Evolutionary conservation across 2,329 filamentous ascomycete genomes (phyloP), one percentile per base, ranked within the genome.

Genomic region (Scolecobasidium constrictum): DNA sequence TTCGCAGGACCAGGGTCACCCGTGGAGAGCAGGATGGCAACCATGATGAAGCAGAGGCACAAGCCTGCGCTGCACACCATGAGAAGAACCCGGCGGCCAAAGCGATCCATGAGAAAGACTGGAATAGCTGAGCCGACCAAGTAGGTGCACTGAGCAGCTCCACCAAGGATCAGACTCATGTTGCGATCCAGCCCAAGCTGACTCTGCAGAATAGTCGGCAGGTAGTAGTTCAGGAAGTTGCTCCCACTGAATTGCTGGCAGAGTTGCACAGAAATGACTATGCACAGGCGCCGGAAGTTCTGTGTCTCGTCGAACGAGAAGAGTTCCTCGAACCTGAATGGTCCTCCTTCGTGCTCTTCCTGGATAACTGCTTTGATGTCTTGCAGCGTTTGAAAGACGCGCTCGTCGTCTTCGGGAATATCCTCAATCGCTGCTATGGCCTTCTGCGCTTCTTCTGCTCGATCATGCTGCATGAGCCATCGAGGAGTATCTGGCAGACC

Each of bases 11-110:
- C 45, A 2, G 46, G 49, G 0, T 50, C 54, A 0, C 53, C 57
- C 0, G 58, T 47, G 0, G 62, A 66, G 0, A 68, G 49, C 2
- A 68, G 47, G 19, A 64, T 63, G 0, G 63, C 20, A 18, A 40
- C 44, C 28, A 67, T 57, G 6, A 60, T 53, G 45, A 68, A 68
- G 42, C 65, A 68, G n/a, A 64, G 46, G 44, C 62, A 65, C 3
- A 69, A 54, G 0, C 64, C 65, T 0, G 60, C 53, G 0, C 65
- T 61, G 4, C 56, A 64, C 12, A 59, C 42, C 52, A 67, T 65
- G 15, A 69, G 53, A 6, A 67, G 55, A 2, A 56, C 51, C 0
- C 66, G 59, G 4, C 66, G 60, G 2, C 65, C 65, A 22, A 65
- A 62, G 1, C 58, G 52, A 44, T 68, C 65, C 54, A 67, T 59